Evolutionary conservation across 768 basidiomycete species (phyloP).

Genomic region (Holtermanniella nyarrowii): DNA sequence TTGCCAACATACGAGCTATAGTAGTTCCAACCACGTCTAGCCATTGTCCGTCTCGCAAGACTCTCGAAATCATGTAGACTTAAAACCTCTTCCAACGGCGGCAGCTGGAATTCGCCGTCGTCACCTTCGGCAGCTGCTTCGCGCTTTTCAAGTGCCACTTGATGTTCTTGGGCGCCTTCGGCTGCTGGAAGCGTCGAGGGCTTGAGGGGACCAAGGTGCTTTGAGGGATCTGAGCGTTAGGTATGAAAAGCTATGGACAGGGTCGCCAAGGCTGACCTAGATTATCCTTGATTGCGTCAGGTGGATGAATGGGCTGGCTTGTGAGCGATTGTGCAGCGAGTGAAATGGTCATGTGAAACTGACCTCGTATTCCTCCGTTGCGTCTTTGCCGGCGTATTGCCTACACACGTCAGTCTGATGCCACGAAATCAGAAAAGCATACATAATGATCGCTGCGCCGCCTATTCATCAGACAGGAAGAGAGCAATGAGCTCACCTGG

Average conservation of each 20-base stretch:
- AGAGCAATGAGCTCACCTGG: slow-evolving; percentile 18
- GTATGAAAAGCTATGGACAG: slow-evolving; percentile 52
- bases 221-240: slow-evolving; percentile 17
- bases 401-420: slow-evolving; percentile 8
- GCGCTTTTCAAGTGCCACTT: slow-evolving; percentile 1
- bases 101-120: slow-evolving; percentile 26
- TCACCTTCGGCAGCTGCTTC: slow-evolving; percentile 9
- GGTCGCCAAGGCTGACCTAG: slow-evolving; percentile 13
- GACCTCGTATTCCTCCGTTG: slow-evolving; percentile 49
- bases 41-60: slow-evolving; percentile 61
- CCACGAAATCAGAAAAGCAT: no score
- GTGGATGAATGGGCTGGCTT: slow-evolving; percentile 74
- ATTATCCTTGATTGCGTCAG: slow-evolving; percentile 56
- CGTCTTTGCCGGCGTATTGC: slow-evolving; percentile 74
- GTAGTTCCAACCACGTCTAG: slow-evolving; percentile 67
- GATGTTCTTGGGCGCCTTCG: background rate
- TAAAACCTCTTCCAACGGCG: slow-evolving; percentile 48
- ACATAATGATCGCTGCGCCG: slow-evolving; percentile 66
- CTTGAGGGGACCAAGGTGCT: slow-evolving; percentile 25
- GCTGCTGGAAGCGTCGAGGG: slow-evolving; percentile 12
- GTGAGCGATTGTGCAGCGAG: slow-evolving; percentile 42
- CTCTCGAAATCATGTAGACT: slow-evolving; percentile 76
- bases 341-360: background rate
- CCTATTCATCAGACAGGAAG: slow-evolving; percentile 52
- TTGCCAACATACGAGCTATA: slow-evolving; percentile 53